phyloP scores from a whole-genome alignment of 768 basidiomycete genomes.

The Lactarius vividus region DNA sequence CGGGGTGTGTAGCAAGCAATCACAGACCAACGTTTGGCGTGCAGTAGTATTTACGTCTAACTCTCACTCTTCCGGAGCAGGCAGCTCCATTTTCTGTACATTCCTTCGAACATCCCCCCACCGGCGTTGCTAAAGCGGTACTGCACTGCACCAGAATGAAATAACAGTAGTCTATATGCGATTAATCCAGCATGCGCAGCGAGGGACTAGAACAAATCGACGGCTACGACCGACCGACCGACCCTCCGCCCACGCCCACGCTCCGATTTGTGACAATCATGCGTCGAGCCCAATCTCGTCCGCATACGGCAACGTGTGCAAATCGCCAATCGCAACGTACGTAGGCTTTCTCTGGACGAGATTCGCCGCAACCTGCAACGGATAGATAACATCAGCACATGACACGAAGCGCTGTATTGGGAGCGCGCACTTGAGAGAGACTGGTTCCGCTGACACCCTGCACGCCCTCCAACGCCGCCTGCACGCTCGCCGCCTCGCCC shows the following conservation, averaged over 20 bases:
- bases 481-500: constrained; percentile 54
- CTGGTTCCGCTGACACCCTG: constrained; percentile 65
- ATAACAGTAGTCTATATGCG: neutral
- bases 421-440: constrained; percentile 62
- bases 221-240: no score
- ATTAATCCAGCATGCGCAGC: neutral
- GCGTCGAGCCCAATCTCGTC: constrained; percentile 71
- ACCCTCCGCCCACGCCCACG: neutral
- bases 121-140: no score
- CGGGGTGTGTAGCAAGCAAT: no score
- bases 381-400: no score
- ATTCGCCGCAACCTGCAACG: constrained; percentile 55
- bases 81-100: no score
- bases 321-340: constrained; percentile 82
- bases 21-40: no score
- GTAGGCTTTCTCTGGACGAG: constrained; percentile 80
- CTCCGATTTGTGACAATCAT: neutral
- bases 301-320: constrained; percentile 70
- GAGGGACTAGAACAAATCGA: neutral
- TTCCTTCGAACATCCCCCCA: no score
- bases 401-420: no score
- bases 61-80: no score
- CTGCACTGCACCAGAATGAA: neutral
- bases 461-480: constrained; percentile 60
- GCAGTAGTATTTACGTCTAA: no score